These are phyloP conservation scores for Lichenothelia convexa DNA, from an alignment of 495 filamentous ascomycete species.

Conservation along the genomic window DNA sequence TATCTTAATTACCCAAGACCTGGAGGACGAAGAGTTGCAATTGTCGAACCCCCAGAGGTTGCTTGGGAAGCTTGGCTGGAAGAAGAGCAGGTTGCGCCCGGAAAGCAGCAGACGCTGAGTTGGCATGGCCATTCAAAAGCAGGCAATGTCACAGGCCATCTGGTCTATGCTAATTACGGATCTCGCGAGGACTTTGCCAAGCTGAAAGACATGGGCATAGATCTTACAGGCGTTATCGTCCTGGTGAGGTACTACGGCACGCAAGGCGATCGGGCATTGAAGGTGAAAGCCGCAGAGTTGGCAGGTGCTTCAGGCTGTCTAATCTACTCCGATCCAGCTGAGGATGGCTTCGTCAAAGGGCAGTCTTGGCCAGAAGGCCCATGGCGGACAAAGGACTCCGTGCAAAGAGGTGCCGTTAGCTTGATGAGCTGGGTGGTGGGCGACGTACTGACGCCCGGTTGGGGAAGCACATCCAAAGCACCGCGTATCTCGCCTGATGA, in stretches of 20 bases:
- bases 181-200: conserved; percentile 62
- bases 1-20: conserved; percentile 81
- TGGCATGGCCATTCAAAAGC: conserved; percentile 85
- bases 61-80: conserved; percentile 75
- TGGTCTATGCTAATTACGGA: conserved; percentile 90
- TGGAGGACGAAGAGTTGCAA: conserved; percentile 61
- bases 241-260: conserved; percentile 67
- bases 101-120: conserved; percentile 41
- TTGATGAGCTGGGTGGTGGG: conserved; percentile 68
- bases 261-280: conserved; percentile 51
- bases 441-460: conserved; percentile 79
- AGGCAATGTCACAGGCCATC: conserved; percentile 76
- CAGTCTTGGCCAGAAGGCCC: conserved; percentile 53
- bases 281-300: conserved; percentile 77
- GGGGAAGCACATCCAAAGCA: conserved; percentile 52
- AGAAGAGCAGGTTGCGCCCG: conserved; percentile 35
- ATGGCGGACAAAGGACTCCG: conserved; percentile 59
- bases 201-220: conserved; percentile 50
- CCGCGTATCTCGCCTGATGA: conserved; percentile 48
- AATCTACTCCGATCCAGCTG: conserved; percentile 74
- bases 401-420: conserved; percentile 69
- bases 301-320: conserved; percentile 73
- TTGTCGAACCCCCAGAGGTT: conserved; percentile 50
- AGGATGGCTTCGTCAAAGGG: conserved; percentile 58
- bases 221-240: conserved; percentile 61